phyloP scores from a whole-genome alignment of 371 early-diverging fungal species.

The Lichtheimia ramosa region DNA sequence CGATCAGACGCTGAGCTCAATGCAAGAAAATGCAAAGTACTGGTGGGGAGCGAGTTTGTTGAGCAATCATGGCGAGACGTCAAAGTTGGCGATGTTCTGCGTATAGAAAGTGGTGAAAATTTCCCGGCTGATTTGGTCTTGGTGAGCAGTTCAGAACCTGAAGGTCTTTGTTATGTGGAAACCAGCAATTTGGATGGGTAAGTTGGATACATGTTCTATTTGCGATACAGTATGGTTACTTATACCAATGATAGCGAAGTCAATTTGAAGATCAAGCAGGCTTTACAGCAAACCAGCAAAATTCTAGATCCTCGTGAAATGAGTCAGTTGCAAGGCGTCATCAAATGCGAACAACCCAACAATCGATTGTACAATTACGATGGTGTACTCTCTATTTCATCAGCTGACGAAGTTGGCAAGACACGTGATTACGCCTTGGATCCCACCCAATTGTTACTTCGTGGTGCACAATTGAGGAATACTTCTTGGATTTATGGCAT shows the following conservation, averaged over 20 bases:
- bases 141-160: conserved; percentile 84
- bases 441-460: conserved; percentile 78
- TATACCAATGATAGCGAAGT: conserved; percentile 66
- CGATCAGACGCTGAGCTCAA: conserved; percentile 78
- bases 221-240: neutral
- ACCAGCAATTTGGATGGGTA: conserved; percentile 95
- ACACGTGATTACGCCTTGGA: conserved; percentile 68
- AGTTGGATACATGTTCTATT: conserved; percentile 2
- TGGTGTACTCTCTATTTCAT: conserved; percentile 62
- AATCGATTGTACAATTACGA: conserved; percentile 87
- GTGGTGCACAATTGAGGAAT: conserved; percentile 85
- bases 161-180: conserved; percentile 90
- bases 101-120: conserved; percentile 82
- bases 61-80: conserved; percentile 77
- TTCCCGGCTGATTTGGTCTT: conserved; percentile 94
- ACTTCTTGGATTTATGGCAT: conserved; percentile 86
- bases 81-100: conserved; percentile 89
- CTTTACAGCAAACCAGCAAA: conserved; percentile 68
- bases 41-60: conserved; percentile 63
- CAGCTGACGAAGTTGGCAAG: conserved; percentile 56
- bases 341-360: conserved; percentile 85
- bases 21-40: conserved; percentile 66
- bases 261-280: conserved; percentile 92
- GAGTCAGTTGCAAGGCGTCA: conserved; percentile 53
- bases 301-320: conserved; percentile 65